Evolutionary conservation across 2,329 filamentous ascomycete genomes (phyloP), one percentile per base, ranked within the genome.

Genomic region (Diaporthe destruens): DNA sequence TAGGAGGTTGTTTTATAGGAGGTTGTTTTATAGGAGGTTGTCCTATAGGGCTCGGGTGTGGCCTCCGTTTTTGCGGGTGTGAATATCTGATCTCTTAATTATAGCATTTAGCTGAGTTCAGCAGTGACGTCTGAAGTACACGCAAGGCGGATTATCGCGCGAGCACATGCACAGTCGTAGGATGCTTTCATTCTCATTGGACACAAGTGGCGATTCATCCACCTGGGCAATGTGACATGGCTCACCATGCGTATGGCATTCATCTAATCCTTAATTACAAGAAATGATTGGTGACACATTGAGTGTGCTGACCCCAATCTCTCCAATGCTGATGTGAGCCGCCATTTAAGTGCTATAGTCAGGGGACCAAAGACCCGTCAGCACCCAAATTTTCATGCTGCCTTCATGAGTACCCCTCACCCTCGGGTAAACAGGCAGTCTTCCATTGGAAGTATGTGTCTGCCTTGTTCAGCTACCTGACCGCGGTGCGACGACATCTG

Each of bases 271-370:
- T 61, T 12, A 18, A 23, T 44, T 61, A 12, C 29, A 6, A 25
- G 2, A 42, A 25, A 5, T 44, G 36, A 61, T 61, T 61, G 56
- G 56, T 44, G 16, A 23, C 23, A 8, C 36, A 9, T 12, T 61
- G 8, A 29, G 12, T 8, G 20, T 44, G 56, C 56, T 29, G 36
- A 44, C 56, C 56, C 23, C 1, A 12, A 36, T 36, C 18, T n/a
- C 20, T 11, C 29, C 7, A n/a, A 29, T 61, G 56, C 56, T 61
- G 56, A 61, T 61, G 56, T 61, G 56, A 61, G 56, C 56, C 36
- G 56, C 56, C 39, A 61, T 25, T 39, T 2, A 57, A 56, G 18
- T 57, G 12, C 55, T 39, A 20, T 29, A 32, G 29, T 34, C 14
- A 39, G 32, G 39, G 9, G 18, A 42, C 16, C 42, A 14, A 20